A percentile compares a stretch with the other conserved stretches of the same genome.
phyloP scores from a whole-genome alignment of 2,329 filamentous ascomycete genomes.

The Neopestalotiopsis sp. region DNA sequence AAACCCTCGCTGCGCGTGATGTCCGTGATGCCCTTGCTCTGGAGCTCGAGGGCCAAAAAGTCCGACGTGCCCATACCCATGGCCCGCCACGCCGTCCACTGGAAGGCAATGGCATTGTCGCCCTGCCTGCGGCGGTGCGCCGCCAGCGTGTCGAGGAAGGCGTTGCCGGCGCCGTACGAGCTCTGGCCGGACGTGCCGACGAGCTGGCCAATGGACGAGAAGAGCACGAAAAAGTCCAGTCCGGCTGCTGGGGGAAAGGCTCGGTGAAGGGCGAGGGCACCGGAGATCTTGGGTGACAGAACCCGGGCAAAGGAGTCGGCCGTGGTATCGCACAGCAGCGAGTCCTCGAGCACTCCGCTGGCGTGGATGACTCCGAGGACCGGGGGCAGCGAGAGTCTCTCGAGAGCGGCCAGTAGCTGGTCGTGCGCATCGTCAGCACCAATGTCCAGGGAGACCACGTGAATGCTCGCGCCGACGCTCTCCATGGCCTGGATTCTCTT shows the following conservation, averaged over 20 bases:
- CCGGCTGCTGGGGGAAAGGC: constrained; percentile 32
- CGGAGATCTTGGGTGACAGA: constrained; percentile 40
- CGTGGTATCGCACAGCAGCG: constrained; percentile 39
- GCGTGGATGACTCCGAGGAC: constrained; percentile 47
- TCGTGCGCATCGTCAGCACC: constrained; percentile 26
- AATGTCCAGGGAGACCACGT: constrained; percentile 41
- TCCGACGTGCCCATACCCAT: constrained; percentile 42
- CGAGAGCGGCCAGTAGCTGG: constrained; percentile 30
- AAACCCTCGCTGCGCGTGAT: constrained; percentile 47
- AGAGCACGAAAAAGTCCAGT: constrained; percentile 37
- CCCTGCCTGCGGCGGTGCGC: constrained; percentile 34
- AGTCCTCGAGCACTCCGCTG: constrained; percentile 42
- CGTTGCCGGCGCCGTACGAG: constrained; percentile 36
- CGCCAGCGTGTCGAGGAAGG: constrained; percentile 39
- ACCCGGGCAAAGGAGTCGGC: constrained; percentile 35
- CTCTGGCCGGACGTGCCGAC: constrained; percentile 34
- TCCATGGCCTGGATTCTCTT: constrained; percentile 37
- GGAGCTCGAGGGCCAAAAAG: constrained; percentile 45
- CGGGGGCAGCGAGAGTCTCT: constrained; percentile 40
- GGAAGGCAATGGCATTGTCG: constrained; percentile 46
- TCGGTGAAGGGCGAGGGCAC: constrained; percentile 30
- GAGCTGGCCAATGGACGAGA: constrained; percentile 37
- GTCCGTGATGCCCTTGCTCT: constrained; percentile 46
- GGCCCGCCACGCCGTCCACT: constrained; percentile 48
- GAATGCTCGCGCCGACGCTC: constrained; percentile 34